Evolutionary conservation across 2,329 filamentous ascomycete species (phyloP).

Genomic region (Paracamarosporium sp.): DNA sequence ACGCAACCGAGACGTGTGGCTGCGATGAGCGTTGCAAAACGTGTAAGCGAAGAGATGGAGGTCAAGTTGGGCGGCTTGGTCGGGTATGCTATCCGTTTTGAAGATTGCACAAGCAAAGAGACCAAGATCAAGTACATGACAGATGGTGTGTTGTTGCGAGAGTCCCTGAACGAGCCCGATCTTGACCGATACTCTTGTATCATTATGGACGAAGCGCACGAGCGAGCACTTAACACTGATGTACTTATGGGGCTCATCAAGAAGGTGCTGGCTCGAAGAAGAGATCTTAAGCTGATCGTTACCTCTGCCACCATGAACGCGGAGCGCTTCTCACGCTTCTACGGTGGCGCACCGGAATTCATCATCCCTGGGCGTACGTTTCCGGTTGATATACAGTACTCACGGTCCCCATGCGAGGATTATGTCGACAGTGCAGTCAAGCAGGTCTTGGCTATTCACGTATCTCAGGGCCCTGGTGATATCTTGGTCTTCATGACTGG

Average conservation of each 20-base stretch:
- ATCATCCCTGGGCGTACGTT: constrained; percentile 96
- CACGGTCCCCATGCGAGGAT: constrained; percentile 92
- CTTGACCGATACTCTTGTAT: constrained; percentile 96
- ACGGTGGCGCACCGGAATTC: constrained; percentile 94
- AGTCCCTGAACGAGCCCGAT: constrained; percentile 90
- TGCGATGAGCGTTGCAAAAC: constrained; percentile 98
- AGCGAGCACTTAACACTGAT: constrained; percentile 94
- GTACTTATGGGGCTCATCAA: constrained; percentile 98
- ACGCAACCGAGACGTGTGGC: constrained; percentile 96
- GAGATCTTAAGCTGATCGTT: constrained; percentile 94
- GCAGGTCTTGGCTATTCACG: constrained; percentile 93
- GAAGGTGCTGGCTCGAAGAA: constrained; percentile 87
- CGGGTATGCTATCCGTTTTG: constrained; percentile 96
- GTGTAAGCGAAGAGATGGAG: constrained; percentile 98
- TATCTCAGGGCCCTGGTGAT: constrained; percentile 90
- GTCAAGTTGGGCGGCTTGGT: constrained; percentile 86
- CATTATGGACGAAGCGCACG: constrained; percentile 99
- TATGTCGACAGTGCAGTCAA: constrained; percentile 98
- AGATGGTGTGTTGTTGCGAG: constrained; percentile 90
- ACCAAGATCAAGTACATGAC: constrained; percentile 99
- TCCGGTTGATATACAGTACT: constrained; percentile 95
- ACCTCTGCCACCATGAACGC: constrained; percentile 99
- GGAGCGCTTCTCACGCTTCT: constrained; percentile 94
- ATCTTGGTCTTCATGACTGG: constrained; percentile 99
- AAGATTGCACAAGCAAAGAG: constrained; percentile 95